Evolutionary conservation across 2,329 filamentous ascomycete genomes (phyloP), one percentile per base, ranked within the genome.

Genomic region (Graphilbum sp.): DNA sequence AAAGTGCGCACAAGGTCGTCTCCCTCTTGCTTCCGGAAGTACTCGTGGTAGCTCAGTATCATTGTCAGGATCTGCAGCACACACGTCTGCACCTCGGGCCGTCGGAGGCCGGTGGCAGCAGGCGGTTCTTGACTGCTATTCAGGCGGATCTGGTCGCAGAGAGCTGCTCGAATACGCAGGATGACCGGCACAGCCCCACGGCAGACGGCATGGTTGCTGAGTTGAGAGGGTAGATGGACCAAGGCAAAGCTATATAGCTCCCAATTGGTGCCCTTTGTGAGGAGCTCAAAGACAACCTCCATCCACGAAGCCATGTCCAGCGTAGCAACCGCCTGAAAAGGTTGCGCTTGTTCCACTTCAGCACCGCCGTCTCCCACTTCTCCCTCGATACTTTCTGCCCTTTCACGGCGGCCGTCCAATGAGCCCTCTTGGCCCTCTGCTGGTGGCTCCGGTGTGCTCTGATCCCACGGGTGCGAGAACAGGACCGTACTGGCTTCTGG

Each of bases 161-260:
- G 56, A 9, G 84, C 63, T 42, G 69, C 75, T 43, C 88, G 73
- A 13, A 96, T 62, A 43, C 79, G 71, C 48, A 79, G 76, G 39
- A 98, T 71, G 42, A 92, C 77, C 3, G 73, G 66, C 29, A 83
- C 74, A 6, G 83, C 75, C 38, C 70, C 75, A 43, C 67, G 69
- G 53, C 95, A 95, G 13, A 96, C 65, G 12, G 83, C 78, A 51
- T 90, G 85, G 49, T 98, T 98, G 54, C 79, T 82, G 18, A 98
- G 66, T 50, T 96, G 88, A 21, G 83, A 79, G 1, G 85, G 82
- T 10, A 95, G 62, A 54, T 94, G 83, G 6, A 85, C 81, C 23
- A 98, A 64, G 16, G 88, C 71, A 52, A 88, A 95, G 56, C 84
- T 88, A 62, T 93, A 94, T 2, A 93, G 64, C 53, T 96, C 86